Base-by-base conservation (phyloP, 139 green algal genomes). In the Medakamo hakoo region DNA sequence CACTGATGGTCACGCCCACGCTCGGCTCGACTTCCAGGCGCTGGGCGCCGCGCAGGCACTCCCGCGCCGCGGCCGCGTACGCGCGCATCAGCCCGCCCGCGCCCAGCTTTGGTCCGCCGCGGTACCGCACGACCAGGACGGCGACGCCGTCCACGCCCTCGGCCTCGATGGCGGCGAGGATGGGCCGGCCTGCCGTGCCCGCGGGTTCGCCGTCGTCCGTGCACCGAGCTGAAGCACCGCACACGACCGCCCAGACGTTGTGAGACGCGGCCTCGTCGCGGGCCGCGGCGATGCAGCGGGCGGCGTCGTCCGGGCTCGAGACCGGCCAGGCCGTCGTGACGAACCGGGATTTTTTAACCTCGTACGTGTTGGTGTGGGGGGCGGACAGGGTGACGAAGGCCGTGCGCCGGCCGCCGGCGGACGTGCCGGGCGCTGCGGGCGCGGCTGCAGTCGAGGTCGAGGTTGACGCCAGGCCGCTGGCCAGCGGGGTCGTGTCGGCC, bases 171-270 rank as follows among this genome's bases (percentile, higher is more conserved):
- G 86, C 87, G 0, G 63, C 62, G 29, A 92, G 67, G 2, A 96
- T 96, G 18, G 89, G 89, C 25, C 73, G 62, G 4, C 89, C 88
- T 21, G 88, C 86, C 2, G 84, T 94, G 1, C 88, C 85, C 1
- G 73, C 67, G 0, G 89, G 89, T 70, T 96, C 89, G 0, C 89
- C 89, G 65, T 96, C 89, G 63, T 96, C 89, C 22, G 49, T 84
- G 55, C 64, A 77, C 9, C 85, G 71, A 22, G 78, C 74, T 27
- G 76, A 49, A 26, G 68, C 31, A 2, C 63, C 62, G 20, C 76
- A 56, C 61, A 70, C 78, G 32, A 63, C 87, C 1, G 82, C 84
- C 58, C 68, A 93, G 72, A 86, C 93, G 74, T 93, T 95, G 70
- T 95, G 87, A 0, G 66, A 78, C 24, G 86, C 87, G 1, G 64